Percentiles rank a stretch among this genome's conserved stretches.
Conservation (phyloP, 2,329 filamentous ascomycete genomes). For the Penicillium janthinellum region DNA sequence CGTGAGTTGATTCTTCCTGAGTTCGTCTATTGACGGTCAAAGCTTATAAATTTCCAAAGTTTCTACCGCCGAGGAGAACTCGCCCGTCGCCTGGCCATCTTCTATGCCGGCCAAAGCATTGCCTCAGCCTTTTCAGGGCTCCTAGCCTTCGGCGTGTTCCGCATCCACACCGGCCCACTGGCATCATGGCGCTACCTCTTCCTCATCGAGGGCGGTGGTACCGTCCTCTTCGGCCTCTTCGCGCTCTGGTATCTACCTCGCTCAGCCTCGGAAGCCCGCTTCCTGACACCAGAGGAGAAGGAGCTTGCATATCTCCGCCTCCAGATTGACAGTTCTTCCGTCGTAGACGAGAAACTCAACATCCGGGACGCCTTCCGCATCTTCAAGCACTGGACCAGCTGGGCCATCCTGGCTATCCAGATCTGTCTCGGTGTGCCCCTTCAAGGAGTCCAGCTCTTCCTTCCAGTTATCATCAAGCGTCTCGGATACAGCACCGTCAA, state of each 20-base stretch:
- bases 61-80: constrained; percentile 35
- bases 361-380: constrained; percentile 32
- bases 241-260: constrained; percentile 45
- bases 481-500: constrained; percentile 55
- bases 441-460: constrained; percentile 32
- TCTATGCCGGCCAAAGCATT: constrained; percentile 33
- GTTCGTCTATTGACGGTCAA: not conserved
- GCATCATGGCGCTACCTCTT: constrained; percentile 51
- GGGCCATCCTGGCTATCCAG: constrained; percentile 31
- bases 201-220: constrained; percentile 48
- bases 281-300: constrained; percentile 42
- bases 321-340: constrained; percentile 36
- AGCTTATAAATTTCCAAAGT: constrained; percentile 1
- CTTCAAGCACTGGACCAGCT: constrained; percentile 33
- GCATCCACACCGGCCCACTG: constrained; percentile 35
- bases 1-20: constrained; percentile 10
- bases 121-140: constrained; percentile 36
- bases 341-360: constrained; percentile 36
- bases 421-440: constrained; percentile 35
- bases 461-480: constrained; percentile 33
- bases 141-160: constrained; percentile 46
- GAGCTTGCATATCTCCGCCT: constrained; percentile 41
- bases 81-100: constrained; percentile 32
- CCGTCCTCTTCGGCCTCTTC: constrained; percentile 42
- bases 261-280: constrained; percentile 43